Conservation (phyloP, 106 monocot species). For the Narthecium ossifragum region DNA sequence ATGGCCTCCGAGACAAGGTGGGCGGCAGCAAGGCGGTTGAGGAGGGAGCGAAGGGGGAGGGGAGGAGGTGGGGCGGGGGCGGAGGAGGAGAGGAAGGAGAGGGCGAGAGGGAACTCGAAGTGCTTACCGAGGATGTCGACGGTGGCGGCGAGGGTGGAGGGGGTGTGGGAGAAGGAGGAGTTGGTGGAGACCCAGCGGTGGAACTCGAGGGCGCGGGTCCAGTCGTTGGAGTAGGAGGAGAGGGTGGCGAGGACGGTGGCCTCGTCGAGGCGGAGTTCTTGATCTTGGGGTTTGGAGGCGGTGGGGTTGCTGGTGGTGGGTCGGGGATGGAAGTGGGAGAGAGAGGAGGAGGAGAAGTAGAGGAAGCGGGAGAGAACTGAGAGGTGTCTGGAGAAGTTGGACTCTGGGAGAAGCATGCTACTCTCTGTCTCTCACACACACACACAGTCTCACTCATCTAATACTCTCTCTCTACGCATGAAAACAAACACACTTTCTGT, state of each 20-base stretch:
- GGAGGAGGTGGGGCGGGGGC: constrained; percentile 22
- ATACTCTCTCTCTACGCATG: too few relatives aligned
- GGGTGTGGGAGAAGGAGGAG: constrained; percentile 41
- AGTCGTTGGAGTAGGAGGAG: constrained; percentile 68
- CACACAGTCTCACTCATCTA: too few relatives aligned
- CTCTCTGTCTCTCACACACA: too few relatives aligned
- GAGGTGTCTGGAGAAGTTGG: too few relatives aligned
- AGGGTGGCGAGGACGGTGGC: constrained; percentile 51
- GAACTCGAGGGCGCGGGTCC: constrained; percentile 78
- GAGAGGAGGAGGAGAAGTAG: not conserved
- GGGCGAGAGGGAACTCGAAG: constrained; percentile 67
- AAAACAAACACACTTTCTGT: too few relatives aligned
- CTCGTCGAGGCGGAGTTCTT: constrained; percentile 15
- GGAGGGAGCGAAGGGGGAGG: constrained; percentile 48
- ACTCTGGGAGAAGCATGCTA: too few relatives aligned
- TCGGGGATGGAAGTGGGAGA: not conserved
- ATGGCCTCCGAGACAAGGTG: constrained; percentile 39
- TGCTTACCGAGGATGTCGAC: constrained; percentile 83
- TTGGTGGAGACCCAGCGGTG: constrained; percentile 54
- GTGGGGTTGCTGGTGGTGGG: constrained; percentile 8
- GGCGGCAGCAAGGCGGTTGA: constrained; percentile 71
- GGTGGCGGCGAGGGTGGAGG: constrained; percentile 39
- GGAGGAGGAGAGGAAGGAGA: constrained; percentile 37
- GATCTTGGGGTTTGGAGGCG: not conserved
- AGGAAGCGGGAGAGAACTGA: too few relatives aligned